Evolutionary conservation across 345 rosid genomes (phyloP).

Genomic region (Aquilaria yunnanensis): DNA sequence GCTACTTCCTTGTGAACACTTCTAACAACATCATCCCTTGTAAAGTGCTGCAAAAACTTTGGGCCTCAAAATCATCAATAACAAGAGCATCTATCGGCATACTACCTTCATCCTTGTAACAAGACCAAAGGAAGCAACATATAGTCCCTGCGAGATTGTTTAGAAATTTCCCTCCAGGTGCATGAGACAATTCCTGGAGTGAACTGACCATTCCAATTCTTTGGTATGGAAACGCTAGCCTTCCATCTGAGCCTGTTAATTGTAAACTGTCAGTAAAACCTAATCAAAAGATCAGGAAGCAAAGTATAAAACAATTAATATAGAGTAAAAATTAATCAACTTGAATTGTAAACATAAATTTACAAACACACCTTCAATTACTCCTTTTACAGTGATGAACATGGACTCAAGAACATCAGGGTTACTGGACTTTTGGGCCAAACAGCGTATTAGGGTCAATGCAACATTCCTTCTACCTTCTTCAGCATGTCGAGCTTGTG

Average conservation of each 20-base stretch:
- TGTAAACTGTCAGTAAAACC: constrained; percentile 12
- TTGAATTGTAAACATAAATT: neutral
- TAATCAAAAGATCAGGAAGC: constrained; percentile 5
- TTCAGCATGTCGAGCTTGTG: constrained; percentile 84
- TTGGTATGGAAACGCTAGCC: constrained; percentile 84
- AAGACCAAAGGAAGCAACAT: constrained; percentile 63
- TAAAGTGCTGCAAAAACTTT: too few species aligned
- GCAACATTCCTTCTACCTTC: constrained; percentile 78
- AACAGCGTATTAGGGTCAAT: constrained; percentile 51
- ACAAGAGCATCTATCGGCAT: constrained; percentile 1
- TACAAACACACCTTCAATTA: constrained; percentile 72
- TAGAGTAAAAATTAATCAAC: constrained; percentile 1
- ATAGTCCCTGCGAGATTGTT: constrained; percentile 42
- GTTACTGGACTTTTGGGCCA: constrained; percentile 85
- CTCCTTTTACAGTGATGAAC: constrained; percentile 65
- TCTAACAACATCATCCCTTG: too few species aligned
- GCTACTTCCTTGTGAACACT: too few species aligned
- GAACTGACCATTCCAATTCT: constrained; percentile 85
- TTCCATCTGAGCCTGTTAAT: constrained; percentile 85
- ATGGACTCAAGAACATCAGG: constrained; percentile 87
- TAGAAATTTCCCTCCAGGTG: constrained; percentile 83
- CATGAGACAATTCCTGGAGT: constrained; percentile 70
- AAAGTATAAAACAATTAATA: neutral
- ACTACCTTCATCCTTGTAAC: constrained; percentile 83
- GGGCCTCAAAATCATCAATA: too few species aligned